phyloP scores from a whole-genome alignment of 768 basidiomycete species.

The Daedaleopsis nitida region DNA sequence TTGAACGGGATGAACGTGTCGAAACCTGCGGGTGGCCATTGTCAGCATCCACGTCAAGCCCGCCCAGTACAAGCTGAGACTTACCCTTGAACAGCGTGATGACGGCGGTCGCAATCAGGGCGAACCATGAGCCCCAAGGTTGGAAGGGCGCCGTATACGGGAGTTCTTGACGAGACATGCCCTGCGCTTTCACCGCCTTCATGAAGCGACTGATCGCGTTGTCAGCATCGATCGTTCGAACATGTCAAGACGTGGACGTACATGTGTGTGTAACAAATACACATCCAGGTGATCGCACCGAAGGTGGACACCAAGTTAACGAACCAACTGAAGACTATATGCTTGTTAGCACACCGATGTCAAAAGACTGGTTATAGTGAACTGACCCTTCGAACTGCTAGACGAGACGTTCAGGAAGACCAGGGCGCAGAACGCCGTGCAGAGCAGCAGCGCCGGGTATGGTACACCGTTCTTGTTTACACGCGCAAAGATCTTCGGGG shows the following conservation, averaged over 20 bases:
- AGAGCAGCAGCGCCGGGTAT: slow-evolving; percentile 48
- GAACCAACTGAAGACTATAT: slow-evolving; percentile 38
- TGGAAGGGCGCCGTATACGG: slow-evolving; percentile 64
- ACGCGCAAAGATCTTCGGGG: slow-evolving; percentile 42
- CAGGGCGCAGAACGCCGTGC: slow-evolving; percentile 55
- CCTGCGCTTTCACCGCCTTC: slow-evolving; percentile 46
- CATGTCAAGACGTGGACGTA: slow-evolving; percentile 30
- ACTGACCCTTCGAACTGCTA: slow-evolving; percentile 51
- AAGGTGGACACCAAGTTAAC: slow-evolving; percentile 44
- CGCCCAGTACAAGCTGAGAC: neutral
- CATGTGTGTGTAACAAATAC: slow-evolving; percentile 64
- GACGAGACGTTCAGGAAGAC: slow-evolving; percentile 59
- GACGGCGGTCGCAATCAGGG: slow-evolving; percentile 50
- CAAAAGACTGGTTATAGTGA: neutral
- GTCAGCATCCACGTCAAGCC: slow-evolving; percentile 1
- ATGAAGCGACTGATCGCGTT: slow-evolving; percentile 48
- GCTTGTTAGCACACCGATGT: neutral
- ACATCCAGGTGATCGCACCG: slow-evolving; percentile 42
- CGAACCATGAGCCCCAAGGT: slow-evolving; percentile 63
- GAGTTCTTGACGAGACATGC: slow-evolving; percentile 42
- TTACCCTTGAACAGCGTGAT: slow-evolving; percentile 60
- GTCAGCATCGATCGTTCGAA: neutral
- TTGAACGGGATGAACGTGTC: slow-evolving; percentile 48
- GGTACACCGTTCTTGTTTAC: slow-evolving; percentile 38
- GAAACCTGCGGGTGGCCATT: slow-evolving; percentile 30